Evolutionary conservation across 1,284 basidiomycete species (phyloP).

Genomic region (Trichosporon coremiiforme): DNA sequence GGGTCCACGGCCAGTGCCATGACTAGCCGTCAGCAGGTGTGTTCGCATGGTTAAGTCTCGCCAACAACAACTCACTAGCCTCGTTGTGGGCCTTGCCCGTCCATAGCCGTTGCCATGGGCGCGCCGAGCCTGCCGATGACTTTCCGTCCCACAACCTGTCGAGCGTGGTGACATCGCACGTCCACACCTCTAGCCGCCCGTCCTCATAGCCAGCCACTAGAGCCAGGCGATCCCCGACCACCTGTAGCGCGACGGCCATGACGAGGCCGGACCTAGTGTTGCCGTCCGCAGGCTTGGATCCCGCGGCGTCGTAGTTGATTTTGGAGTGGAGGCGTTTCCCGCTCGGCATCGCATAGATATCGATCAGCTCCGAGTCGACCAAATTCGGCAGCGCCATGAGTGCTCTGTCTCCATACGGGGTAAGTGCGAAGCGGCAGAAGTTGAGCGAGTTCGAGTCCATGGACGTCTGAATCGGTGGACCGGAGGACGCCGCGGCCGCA

Average conservation of each 20-base stretch:
- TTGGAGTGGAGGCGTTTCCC: conserved; percentile 73
- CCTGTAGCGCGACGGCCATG: conserved; percentile 76
- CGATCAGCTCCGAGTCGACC: conserved; percentile 74
- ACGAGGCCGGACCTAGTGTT: conserved; percentile 65
- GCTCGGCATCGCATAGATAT: conserved; percentile 73
- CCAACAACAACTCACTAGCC: conserved; percentile 70
- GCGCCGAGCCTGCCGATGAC: conserved; percentile 39
- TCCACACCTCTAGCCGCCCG: conserved; percentile 70
- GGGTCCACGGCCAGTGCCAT: conserved; percentile 77
- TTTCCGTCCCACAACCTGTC: conserved; percentile 34
- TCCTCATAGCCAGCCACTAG: conserved; percentile 78
- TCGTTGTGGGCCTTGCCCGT: conserved; percentile 71
- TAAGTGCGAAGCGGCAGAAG: conserved; percentile 76
- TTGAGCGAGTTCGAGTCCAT: conserved; percentile 86
- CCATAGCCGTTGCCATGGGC: conserved; percentile 71
- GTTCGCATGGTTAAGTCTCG: not conserved
- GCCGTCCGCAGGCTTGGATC: conserved; percentile 11
- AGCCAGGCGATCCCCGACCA: conserved; percentile 54
- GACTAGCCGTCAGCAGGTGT: conserved; percentile 59
- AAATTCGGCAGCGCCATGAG: conserved; percentile 80
- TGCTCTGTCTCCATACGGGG: conserved; percentile 54
- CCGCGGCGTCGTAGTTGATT: conserved; percentile 33
- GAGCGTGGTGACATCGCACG: conserved; percentile 51
- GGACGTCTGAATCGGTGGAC: conserved; percentile 64
- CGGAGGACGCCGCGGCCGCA: conserved; percentile 34